Percentiles rank a stretch among this genome's conserved stretches.
These are phyloP conservation scores for Microbotryomycetes sp. DNA, from an alignment of 1,284 basidiomycete species.

Conservation along the genomic window DNA sequence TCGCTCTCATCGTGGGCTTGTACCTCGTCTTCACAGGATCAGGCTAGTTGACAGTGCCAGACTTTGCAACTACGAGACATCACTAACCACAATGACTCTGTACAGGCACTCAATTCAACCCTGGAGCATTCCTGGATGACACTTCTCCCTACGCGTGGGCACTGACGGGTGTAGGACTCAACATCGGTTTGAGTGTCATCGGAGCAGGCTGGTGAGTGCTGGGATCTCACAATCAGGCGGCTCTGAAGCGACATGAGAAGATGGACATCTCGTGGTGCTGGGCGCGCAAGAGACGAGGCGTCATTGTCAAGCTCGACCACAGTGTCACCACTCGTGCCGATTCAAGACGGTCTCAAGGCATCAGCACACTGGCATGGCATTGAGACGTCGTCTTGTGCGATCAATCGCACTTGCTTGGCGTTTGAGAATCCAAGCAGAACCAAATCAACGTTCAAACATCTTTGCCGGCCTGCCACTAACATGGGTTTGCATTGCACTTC, in stretches of 20 bases:
- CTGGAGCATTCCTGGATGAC: constrained; percentile 85
- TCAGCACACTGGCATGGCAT: no score
- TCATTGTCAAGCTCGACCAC: no score
- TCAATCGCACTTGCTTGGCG: no score
- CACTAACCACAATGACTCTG: not conserved
- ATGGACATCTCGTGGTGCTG: not conserved
- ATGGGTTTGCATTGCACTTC: not conserved
- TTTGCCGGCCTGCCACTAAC: no score
- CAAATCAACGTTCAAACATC: no score
- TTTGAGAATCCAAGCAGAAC: no score
- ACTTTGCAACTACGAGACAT: not conserved
- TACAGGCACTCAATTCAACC: constrained; percentile 57
- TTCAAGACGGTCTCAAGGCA: no score
- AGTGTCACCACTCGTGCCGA: not conserved
- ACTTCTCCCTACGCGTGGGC: constrained; percentile 92
- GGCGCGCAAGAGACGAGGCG: not conserved
- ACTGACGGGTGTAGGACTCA: constrained; percentile 80
- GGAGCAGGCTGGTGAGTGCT: constrained; percentile 85
- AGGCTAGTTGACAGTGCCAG: no score
- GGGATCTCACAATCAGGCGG: not conserved
- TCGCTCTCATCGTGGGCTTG: constrained; percentile 2
- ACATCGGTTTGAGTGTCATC: constrained; percentile 85
- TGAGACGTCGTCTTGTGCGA: no score
- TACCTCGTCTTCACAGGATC: constrained; percentile 9
- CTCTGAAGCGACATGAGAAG: not conserved